These are phyloP conservation scores for Pichia deserticola DNA, from an alignment of 805 yeast species.

Conservation along the genomic window DNA sequence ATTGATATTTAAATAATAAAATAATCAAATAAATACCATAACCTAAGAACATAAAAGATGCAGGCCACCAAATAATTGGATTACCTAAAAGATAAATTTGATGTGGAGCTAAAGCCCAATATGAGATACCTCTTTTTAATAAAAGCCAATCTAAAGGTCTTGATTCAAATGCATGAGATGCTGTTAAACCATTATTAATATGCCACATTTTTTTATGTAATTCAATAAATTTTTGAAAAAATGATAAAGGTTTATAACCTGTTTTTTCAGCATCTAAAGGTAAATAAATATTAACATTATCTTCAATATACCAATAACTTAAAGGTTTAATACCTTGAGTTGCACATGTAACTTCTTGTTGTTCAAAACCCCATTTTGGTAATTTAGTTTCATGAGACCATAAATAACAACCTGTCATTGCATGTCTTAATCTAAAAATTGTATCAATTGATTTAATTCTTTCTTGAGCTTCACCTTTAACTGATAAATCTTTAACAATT, in stretches of 20 bases:
- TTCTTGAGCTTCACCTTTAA: conserved; percentile 43
- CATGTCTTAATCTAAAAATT: conserved; percentile 67
- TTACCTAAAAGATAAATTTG: conserved; percentile 72
- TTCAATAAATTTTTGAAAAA: conserved; percentile 56
- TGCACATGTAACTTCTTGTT: conserved; percentile 81
- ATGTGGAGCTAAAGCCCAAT: conserved; percentile 52
- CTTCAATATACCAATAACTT: conserved; percentile 68
- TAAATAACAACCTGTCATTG: conserved; percentile 69
- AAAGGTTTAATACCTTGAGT: conserved; percentile 54
- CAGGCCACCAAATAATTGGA: conserved; percentile 74
- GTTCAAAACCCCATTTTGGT: conserved; percentile 80
- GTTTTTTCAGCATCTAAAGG: conserved; percentile 39
- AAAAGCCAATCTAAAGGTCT: conserved; percentile 70
- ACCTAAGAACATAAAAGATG: conserved; percentile 43
- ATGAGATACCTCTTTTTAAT: conserved; percentile 69
- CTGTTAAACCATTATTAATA: conserved; percentile 60
- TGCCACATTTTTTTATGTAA: conserved; percentile 72
- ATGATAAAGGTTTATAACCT: conserved; percentile 46
- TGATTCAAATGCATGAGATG: conserved; percentile 66
- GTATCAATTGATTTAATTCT: conserved; percentile 61
- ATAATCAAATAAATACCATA: conserved; percentile 43
- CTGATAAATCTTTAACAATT: conserved; percentile 49
- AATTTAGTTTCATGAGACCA: conserved; percentile 70
- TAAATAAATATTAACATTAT: conserved; percentile 47
- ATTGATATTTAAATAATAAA: conserved; percentile 55